Evolutionary conservation across 106 monocot genomes (phyloP), one percentile per base, ranked within the genome.

Genomic region (Phalaenopsis aphrodite): DNA sequence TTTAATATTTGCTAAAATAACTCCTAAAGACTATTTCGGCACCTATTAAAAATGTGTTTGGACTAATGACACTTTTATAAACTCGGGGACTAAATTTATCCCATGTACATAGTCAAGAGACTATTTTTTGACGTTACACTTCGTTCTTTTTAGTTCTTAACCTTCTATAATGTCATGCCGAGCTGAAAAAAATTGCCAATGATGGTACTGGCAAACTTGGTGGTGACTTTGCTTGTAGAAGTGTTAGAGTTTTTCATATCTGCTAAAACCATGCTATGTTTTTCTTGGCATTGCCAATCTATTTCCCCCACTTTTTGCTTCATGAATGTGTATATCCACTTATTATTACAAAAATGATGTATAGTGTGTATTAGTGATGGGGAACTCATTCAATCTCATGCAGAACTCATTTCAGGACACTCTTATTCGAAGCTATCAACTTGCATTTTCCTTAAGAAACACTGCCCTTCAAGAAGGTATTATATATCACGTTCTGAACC

Each of bases 391-490:
- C 71, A 42, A 18, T 10, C 69, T 84, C 5, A 43, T 85, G 56
- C 88, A 96, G 96, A 78, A 64, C 56, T 88, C 96, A 72, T 56
- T 78, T 83, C 77, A 82, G 58, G 93, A 96, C 41, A 87, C 82
- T 68, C 77, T 96, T 69, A 69, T 85, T 80, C 90, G 83, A 36
- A 92, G 91, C 72, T 96, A 93, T 87, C 96, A 96, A 72, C 90
- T 96, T 85, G 93, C 91, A 46, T 93, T 96, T 87, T 88, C 96
- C 18, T 82, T 96, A 75, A 87, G 91, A 84, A 83, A 18, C 77
- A 82, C 90, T 86, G 83, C 96, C 61, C 85, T 93, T 78, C 46
- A 72, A 68, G 85, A 49, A 84, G 92, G 86, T 79, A 85, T 83
- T 88, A 79, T 37, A 76, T 10, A 48, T 24, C n/a, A 48, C 10